Percentiles rank a stretch among this genome's conserved stretches.
These are phyloP conservation scores for Castanea sativa DNA, from an alignment of 306 rosid genomes.

Conservation along the genomic window DNA sequence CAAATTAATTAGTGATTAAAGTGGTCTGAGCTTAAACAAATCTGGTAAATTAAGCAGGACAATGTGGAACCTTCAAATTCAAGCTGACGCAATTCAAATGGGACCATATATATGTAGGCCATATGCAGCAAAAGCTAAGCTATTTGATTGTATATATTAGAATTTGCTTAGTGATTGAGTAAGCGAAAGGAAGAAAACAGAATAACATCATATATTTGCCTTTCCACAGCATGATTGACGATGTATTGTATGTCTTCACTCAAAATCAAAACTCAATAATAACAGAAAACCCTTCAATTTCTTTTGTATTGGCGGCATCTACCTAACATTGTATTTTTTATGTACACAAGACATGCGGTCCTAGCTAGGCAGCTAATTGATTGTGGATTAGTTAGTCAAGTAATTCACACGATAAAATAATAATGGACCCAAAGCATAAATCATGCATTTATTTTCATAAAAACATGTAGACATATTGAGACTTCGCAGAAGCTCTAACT, in stretches of 20 bases:
- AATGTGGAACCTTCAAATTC: neutral
- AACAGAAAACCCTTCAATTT: neutral
- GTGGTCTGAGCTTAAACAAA: neutral
- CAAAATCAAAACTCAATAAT: constrained; percentile 35
- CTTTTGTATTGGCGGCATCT: constrained; percentile 15
- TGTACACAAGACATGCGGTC: constrained; percentile 10
- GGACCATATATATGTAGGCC: neutral
- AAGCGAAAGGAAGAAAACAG: neutral
- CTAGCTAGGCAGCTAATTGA: constrained; percentile 21
- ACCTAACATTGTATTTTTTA: constrained; percentile 30
- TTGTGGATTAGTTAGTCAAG: constrained; percentile 29
- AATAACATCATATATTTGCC: neutral
- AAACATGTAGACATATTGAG: neutral
- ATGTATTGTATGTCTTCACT: neutral
- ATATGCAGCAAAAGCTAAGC: neutral
- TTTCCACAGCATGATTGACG: constrained; percentile 13
- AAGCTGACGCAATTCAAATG: neutral
- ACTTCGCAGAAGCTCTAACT: neutral
- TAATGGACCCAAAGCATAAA: neutral
- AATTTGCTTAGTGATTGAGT: constrained; percentile 37
- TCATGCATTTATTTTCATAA: neutral
- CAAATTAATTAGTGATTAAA: neutral
- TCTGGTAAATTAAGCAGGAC: no score
- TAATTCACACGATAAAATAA: neutral
- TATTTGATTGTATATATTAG: neutral